Evolutionary conservation across 2,329 filamentous ascomycete genomes (phyloP), one percentile per base, ranked within the genome.

Genomic region (Penicillium sp.): DNA sequence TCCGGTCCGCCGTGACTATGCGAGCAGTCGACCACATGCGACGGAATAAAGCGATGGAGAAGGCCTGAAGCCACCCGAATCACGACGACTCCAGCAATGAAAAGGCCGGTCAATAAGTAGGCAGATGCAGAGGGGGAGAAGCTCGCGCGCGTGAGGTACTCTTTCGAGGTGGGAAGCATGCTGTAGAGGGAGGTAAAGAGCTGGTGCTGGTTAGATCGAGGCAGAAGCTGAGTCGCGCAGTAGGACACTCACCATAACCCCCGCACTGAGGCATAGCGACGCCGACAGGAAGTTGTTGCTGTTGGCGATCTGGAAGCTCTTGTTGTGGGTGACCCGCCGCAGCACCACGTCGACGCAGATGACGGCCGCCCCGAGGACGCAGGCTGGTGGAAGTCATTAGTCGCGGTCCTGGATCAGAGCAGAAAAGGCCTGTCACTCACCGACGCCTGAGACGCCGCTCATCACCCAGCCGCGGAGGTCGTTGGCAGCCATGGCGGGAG

Each of bases 381-480:
- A 75, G 31, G 72, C 71, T 79, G 53, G 1, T 3, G 48, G 19
- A 26, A 16, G 19, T 14, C 14, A 36, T 43, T 19, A 42, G 34
- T 19, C 21, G 21, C 39, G 11, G 13, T 4, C 10, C 15, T 10
- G 41, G 10, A 21, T 27, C 13, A 9, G 15, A 7, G 19, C 39
- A 52, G 29, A 23, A 15, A 27, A 11, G 15, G 17, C 7, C 11
- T 13, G 26, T 20, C 25, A 59, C 63, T 49, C 66, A 84, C 81
- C 80, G 60, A 89, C 81, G 60, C 89, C 94, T 66, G 90, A 87
- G 51, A 89, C 75, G 58, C 77, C 83, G 48, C 80, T 76, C 86
- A 97, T 87, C 55, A 97, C 84, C 91, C 91, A 97, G 58, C 93
- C 91, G 50, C 89, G 81, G 48, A 84, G 84, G 71, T 97, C 91